phyloP scores from a whole-genome alignment of 2,329 filamentous ascomycete species.

The Microdochium nivale region DNA sequence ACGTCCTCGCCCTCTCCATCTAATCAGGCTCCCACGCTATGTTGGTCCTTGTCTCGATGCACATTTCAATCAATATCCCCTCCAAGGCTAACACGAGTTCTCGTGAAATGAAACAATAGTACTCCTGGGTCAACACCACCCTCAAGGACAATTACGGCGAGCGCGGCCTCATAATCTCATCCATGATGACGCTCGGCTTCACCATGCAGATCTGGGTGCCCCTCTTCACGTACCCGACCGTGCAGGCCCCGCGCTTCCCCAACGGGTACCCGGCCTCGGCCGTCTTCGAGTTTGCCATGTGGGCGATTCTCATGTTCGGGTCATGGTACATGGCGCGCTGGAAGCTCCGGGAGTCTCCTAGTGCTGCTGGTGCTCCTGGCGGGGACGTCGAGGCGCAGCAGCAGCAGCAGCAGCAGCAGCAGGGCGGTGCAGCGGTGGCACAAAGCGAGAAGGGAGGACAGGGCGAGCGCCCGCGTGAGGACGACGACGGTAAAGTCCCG shows the following conservation, averaged over 20 bases:
- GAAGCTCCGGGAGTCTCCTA: conserved; percentile 5
- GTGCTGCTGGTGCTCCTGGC: too few relatives aligned
- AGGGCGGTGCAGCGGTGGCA: too few relatives aligned
- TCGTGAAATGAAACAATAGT: conserved; percentile 3
- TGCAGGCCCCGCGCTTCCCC: conserved; percentile 15
- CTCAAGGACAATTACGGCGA: conserved; percentile 22
- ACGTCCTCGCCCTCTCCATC: background rate
- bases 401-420: too few relatives aligned
- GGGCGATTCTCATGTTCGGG: conserved; percentile 16
- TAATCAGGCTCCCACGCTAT: background rate
- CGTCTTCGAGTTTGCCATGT: conserved; percentile 17
- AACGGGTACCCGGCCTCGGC: conserved; percentile 16
- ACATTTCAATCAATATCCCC: too few relatives aligned
- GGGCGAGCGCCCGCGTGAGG: too few relatives aligned
- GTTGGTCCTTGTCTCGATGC: too few relatives aligned
- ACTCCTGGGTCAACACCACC: conserved; percentile 22
- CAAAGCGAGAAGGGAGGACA: too few relatives aligned
- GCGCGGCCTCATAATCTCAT: conserved; percentile 21
- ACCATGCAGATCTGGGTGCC: conserved; percentile 19
- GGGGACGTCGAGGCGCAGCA: too few relatives aligned
- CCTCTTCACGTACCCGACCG: conserved; percentile 18
- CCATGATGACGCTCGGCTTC: conserved; percentile 25
- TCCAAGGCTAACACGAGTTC: too few relatives aligned
- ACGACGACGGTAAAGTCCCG: too few relatives aligned
- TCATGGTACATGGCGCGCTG: conserved; percentile 17